Evolutionary conservation across 768 basidiomycete species (phyloP).

Genomic region (Russula sp.): DNA sequence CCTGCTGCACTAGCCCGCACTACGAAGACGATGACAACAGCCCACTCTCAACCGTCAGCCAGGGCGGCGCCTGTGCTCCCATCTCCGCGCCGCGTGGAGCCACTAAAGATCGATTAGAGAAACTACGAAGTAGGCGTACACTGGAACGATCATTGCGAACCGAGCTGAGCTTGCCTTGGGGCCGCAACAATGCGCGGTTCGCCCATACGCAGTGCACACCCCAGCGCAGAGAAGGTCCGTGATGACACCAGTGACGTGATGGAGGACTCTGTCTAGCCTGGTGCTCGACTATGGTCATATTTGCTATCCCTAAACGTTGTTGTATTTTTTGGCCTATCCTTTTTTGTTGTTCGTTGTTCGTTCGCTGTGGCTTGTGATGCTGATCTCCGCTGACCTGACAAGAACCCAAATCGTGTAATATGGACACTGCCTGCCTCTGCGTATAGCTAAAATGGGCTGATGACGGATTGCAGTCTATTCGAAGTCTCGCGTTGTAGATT

Average conservation of each 20-base stretch:
- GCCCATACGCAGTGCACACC: background rate
- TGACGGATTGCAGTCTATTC: constrained; percentile 9
- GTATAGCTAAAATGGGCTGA: background rate
- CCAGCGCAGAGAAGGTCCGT: background rate
- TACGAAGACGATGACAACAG: background rate
- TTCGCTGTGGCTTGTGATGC: constrained; percentile 7
- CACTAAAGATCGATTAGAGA: constrained; percentile 17
- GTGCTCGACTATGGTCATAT: constrained; percentile 15
- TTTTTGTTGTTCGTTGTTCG: background rate
- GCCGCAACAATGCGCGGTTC: background rate
- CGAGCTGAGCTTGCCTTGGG: constrained; percentile 5
- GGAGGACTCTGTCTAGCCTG: constrained; percentile 7
- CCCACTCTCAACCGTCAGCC: background rate
- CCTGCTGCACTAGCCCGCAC: constrained; percentile 45
- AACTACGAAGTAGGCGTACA: background rate
- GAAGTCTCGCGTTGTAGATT: constrained; percentile 6
- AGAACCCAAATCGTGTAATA: constrained; percentile 7
- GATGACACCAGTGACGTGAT: constrained; percentile 3
- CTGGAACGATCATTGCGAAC: background rate
- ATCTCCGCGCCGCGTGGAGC: constrained; percentile 20
- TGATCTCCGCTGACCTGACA: constrained; percentile 8
- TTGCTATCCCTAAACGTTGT: background rate
- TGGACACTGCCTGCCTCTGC: background rate
- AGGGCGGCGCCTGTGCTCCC: constrained; percentile 10
- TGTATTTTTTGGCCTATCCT: background rate